Evolutionary conservation across 257 asterid species (phyloP).

Genomic region (Cordia subcordata): DNA sequence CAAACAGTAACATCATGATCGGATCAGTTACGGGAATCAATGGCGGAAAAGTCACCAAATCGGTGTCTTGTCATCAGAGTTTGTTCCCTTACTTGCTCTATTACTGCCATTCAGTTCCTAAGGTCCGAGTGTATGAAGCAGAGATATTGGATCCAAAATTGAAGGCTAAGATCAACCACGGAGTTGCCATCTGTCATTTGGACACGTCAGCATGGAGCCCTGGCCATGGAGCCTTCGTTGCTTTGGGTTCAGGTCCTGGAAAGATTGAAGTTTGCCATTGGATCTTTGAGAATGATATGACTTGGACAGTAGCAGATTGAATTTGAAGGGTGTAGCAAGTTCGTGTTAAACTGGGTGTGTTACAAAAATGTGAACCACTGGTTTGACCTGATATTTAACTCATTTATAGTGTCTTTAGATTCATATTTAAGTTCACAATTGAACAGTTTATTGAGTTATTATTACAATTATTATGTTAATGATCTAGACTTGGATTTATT

Average conservation of each 20-base stretch:
- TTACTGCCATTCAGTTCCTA: conserved; percentile 83
- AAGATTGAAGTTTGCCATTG: conserved; percentile 73
- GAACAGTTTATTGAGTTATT: not conserved
- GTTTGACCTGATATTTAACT: conserved; percentile 22
- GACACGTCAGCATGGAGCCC: conserved; percentile 68
- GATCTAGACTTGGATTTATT: too few species aligned
- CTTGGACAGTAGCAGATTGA: conserved; percentile 57
- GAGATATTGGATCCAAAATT: conserved; percentile 50
- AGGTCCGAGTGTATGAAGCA: conserved; percentile 74
- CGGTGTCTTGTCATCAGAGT: conserved; percentile 76
- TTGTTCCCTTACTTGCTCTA: conserved; percentile 53
- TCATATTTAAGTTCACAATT: not conserved
- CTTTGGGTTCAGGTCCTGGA: conserved; percentile 62
- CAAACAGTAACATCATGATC: conserved; percentile 25
- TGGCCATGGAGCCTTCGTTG: conserved; percentile 57
- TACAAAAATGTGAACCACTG: conserved; percentile 50
- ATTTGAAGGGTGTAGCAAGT: not conserved
- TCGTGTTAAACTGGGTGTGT: conserved; percentile 45
- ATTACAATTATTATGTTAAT: too few species aligned
- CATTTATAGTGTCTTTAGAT: not conserved
- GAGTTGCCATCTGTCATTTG: conserved; percentile 68
- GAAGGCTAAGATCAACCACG: conserved; percentile 46
- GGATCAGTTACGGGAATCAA: conserved; percentile 52
- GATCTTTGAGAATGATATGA: conserved; percentile 76
- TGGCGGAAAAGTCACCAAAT: conserved; percentile 55